Evolutionary conservation across 257 asterid species (phyloP).

Genomic region (Przewalskia tangutica): DNA sequence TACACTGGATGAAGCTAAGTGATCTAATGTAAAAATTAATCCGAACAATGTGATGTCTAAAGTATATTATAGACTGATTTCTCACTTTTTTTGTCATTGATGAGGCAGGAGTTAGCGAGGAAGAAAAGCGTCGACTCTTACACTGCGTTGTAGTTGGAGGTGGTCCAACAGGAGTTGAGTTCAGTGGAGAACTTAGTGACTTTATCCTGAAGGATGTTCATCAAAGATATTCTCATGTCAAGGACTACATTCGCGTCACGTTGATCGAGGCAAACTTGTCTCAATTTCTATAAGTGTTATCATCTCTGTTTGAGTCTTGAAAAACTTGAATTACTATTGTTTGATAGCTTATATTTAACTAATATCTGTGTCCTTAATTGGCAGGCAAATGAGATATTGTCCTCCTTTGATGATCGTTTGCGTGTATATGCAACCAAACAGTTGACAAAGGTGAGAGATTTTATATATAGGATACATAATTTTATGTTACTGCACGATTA

Average conservation of each 20-base stretch:
- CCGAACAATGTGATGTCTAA: background rate
- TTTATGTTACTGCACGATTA: background rate
- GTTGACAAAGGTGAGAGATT: conserved; percentile 57
- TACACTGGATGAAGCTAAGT: background rate
- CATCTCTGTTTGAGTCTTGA: background rate
- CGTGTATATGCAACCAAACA: conserved; percentile 77
- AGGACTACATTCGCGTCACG: conserved; percentile 77
- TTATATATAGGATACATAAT: background rate
- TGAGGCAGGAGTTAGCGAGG: conserved; percentile 60
- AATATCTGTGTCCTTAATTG: background rate
- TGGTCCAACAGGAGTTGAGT: conserved; percentile 97
- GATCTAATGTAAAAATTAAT: background rate
- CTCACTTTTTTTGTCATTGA: background rate
- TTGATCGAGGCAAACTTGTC: conserved; percentile 55
- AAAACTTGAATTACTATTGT: background rate
- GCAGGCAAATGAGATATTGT: conserved; percentile 89
- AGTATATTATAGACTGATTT: background rate
- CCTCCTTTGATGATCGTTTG: conserved; percentile 90
- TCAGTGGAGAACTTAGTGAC: conserved; percentile 94
- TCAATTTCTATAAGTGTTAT: background rate
- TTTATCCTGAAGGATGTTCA: conserved; percentile 80
- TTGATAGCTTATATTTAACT: background rate
- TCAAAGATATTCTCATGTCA: conserved; percentile 77
- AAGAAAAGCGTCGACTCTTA: conserved; percentile 75
- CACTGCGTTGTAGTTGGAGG: conserved; percentile 97